Percentiles rank a stretch among this genome's conserved stretches.
Evolutionary conservation across 495 filamentous ascomycete genomes (phyloP).

Genomic region (Xylona heveae): DNA sequence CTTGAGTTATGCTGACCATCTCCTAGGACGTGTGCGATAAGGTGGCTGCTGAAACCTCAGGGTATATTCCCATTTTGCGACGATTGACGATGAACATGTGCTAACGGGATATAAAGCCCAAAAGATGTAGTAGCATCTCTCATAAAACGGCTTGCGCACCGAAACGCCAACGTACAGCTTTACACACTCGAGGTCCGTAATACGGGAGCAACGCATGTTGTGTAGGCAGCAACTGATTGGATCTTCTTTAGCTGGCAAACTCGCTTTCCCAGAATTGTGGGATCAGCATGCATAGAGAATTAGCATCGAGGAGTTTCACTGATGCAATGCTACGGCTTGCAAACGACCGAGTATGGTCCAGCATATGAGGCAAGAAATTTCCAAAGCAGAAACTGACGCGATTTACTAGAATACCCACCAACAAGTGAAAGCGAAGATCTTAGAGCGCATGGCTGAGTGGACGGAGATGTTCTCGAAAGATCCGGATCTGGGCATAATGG

Average conservation of each 20-base stretch:
- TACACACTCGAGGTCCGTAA: slow-evolving; percentile 76
- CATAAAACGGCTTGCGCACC: slow-evolving; percentile 89
- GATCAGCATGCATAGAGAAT: slow-evolving; percentile 71
- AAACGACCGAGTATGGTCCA: slow-evolving; percentile 42
- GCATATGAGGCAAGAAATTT: not conserved
- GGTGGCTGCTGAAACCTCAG: slow-evolving; percentile 42
- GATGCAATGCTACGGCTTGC: slow-evolving; percentile 83
- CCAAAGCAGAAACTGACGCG: slow-evolving; percentile 1
- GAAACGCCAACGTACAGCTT: slow-evolving; percentile 97
- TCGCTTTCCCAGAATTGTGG: slow-evolving; percentile 92
- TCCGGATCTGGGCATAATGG: slow-evolving; percentile 92
- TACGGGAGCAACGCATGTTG: not conserved
- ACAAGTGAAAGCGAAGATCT: slow-evolving; percentile 89
- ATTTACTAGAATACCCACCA: slow-evolving; percentile 76
- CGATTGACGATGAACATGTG: no score
- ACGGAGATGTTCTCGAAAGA: slow-evolving; percentile 80
- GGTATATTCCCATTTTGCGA: slow-evolving; percentile 17
- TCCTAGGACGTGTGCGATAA: slow-evolving; percentile 83
- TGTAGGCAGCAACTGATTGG: slow-evolving; percentile 4
- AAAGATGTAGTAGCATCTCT: slow-evolving; percentile 86
- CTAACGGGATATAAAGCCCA: slow-evolving; percentile 28
- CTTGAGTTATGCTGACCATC: no score
- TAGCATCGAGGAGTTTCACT: slow-evolving; percentile 87
- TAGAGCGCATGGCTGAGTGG: slow-evolving; percentile 95
- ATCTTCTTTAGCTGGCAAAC: slow-evolving; percentile 48